phyloP scores from a whole-genome alignment of 2,329 filamentous ascomycete genomes.

The Dothidotthia symphoricarpi region DNA sequence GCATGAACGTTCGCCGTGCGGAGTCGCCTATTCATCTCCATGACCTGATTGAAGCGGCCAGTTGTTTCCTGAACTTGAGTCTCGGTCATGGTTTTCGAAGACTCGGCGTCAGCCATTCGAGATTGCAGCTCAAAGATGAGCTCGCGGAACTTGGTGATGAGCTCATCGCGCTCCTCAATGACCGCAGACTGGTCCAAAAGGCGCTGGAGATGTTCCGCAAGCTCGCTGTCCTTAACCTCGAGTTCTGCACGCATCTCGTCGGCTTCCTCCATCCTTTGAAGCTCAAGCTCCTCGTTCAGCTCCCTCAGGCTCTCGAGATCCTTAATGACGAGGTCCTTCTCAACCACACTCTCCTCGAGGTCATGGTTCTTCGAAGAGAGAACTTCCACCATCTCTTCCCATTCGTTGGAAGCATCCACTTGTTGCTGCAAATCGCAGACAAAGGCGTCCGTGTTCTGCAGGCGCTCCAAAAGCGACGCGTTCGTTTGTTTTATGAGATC shows the following conservation, averaged over 20 bases:
- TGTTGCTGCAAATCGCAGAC: conserved; percentile 87
- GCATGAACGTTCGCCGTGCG: conserved; percentile 87
- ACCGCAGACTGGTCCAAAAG: conserved; percentile 73
- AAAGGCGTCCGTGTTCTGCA: conserved; percentile 69
- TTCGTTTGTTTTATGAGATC: conserved; percentile 58
- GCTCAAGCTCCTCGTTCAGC: conserved; percentile 89
- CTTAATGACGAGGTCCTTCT: conserved; percentile 76
- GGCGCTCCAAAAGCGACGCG: conserved; percentile 67
- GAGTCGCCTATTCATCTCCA: conserved; percentile 93
- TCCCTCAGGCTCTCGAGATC: conserved; percentile 89
- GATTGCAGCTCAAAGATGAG: conserved; percentile 81
- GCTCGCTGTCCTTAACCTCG: conserved; percentile 79
- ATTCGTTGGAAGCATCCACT: conserved; percentile 81
- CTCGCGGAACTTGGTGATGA: conserved; percentile 82
- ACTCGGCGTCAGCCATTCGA: conserved; percentile 87
- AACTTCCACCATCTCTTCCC: conserved; percentile 92
- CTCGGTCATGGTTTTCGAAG: conserved; percentile 88
- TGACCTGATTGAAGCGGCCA: conserved; percentile 85
- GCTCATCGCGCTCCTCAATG: conserved; percentile 87
- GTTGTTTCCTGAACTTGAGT: conserved; percentile 88
- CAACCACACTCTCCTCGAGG: conserved; percentile 78
- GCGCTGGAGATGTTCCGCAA: conserved; percentile 75
- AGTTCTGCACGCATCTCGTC: conserved; percentile 94
- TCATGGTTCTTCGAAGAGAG: conserved; percentile 83
- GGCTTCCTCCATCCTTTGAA: conserved; percentile 88